Conservation (phyloP, 73 alveolate genomes). For the Paraurostyla sp. region DNA sequence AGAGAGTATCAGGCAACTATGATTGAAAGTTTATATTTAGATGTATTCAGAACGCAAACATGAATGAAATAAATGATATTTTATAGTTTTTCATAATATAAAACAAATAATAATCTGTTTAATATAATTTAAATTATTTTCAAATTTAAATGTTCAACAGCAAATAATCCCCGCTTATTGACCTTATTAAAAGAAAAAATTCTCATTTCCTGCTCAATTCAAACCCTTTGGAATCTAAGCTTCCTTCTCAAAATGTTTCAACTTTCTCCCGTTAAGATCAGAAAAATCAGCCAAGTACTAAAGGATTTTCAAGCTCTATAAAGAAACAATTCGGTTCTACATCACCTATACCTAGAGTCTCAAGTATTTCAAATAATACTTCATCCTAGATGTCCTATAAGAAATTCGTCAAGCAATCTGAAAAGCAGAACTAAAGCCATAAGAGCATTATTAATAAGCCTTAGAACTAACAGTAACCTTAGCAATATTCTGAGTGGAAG, state of each 20-base stretch:
- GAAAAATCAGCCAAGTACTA: too few relatives aligned
- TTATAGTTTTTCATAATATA: not conserved
- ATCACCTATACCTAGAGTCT: constrained; percentile 11
- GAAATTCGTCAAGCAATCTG: constrained; percentile 19
- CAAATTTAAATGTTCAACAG: constrained; percentile 28
- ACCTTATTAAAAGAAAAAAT: not conserved
- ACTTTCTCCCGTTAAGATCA: too few relatives aligned
- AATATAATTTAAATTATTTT: too few relatives aligned
- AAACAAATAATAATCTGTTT: too few relatives aligned
- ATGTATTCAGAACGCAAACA: not conserved
- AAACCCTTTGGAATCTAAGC: not conserved
- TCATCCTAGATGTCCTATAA: not conserved
- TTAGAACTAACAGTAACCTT: not conserved
- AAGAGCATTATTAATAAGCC: not conserved
- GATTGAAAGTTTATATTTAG: too few relatives aligned
- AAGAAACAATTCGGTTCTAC: constrained; percentile 40
- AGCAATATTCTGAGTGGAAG: not conserved
- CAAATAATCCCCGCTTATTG: not conserved
- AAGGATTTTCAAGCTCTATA: not conserved
- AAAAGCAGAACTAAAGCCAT: not conserved
- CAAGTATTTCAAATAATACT: not conserved
- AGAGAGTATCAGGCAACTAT: not conserved
- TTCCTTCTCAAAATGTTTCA: not conserved
- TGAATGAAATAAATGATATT: not conserved
- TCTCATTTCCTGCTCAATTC: not conserved